Conservation (phyloP, 805 yeast genomes). For the Kurtzmaniella fragi region DNA sequence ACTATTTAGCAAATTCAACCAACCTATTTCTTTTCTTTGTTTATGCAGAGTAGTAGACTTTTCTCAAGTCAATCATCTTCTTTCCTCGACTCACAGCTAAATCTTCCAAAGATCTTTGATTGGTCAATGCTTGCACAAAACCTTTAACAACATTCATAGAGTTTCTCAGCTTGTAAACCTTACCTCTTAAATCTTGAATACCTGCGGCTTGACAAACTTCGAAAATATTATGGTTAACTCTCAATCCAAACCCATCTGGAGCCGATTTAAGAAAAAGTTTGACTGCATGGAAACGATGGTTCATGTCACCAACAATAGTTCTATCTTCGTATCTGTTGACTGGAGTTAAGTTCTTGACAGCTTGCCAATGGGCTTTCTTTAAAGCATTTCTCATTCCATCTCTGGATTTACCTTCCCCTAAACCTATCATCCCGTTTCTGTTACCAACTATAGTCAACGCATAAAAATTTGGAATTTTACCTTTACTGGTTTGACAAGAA, state of each 20-base stretch:
- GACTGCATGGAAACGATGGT: conserved; percentile 83
- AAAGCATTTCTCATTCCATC: conserved; percentile 71
- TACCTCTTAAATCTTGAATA: conserved; percentile 87
- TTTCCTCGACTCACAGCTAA: conserved; percentile 91
- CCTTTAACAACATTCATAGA: conserved; percentile 93
- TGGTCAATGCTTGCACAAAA: conserved; percentile 74
- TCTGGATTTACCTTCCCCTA: conserved; percentile 91
- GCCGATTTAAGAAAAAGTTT: conserved; percentile 77
- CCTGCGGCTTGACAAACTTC: conserved; percentile 93
- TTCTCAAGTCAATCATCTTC: conserved; percentile 88
- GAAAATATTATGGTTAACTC: conserved; percentile 85
- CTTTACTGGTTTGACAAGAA: conserved; percentile 87
- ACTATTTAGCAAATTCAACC: too few species aligned
- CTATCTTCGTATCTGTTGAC: conserved; percentile 88
- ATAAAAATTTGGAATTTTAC: conserved; percentile 79
- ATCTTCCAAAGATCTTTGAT: conserved; percentile 80
- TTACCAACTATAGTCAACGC: conserved; percentile 90
- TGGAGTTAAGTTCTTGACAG: conserved; percentile 75
- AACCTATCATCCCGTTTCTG: conserved; percentile 86
- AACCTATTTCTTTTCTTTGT: background rate
- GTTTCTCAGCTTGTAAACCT: conserved; percentile 88
- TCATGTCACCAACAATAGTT: conserved; percentile 81
- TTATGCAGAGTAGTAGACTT: conserved; percentile 67
- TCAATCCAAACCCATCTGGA: conserved; percentile 88
- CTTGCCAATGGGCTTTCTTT: conserved; percentile 87